These are phyloP conservation scores for Ogataea paraovalis DNA, from an alignment of 805 yeast species.

Conservation along the genomic window DNA sequence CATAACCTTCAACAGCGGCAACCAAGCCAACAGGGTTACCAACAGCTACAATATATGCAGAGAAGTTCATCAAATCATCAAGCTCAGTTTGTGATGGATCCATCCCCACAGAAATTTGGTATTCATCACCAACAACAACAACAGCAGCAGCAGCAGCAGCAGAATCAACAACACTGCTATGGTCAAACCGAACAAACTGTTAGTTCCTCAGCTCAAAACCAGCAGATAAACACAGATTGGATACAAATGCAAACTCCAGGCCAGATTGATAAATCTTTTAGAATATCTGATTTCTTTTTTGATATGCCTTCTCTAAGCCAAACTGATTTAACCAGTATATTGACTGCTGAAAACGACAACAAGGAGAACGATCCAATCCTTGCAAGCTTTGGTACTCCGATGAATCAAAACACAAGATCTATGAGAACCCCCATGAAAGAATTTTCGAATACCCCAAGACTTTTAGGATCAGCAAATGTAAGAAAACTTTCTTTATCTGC, in stretches of 20 bases:
- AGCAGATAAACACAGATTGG: neutral
- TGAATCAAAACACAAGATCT: conserved; percentile 8
- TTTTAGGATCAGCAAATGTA: conserved; percentile 17
- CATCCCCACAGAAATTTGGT: neutral
- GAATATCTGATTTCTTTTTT: conserved; percentile 19
- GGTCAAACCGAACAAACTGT: neutral
- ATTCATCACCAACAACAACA: conserved; percentile 1
- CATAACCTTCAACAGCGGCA: neutral
- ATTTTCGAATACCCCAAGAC: conserved; percentile 17
- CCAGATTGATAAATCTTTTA: conserved; percentile 19
- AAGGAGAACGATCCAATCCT: conserved; percentile 22
- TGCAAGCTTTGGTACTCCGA: conserved; percentile 19
- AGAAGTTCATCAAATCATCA: neutral
- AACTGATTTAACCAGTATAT: conserved; percentile 14
- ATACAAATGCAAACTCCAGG: conserved; percentile 15
- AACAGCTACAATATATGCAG: conserved; percentile 5
- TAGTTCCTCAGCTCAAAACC: neutral
- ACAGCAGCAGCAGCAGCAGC: conserved; percentile 1
- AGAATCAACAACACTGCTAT: conserved; percentile 5
- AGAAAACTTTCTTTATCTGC: conserved; percentile 12
- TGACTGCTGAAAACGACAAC: conserved; percentile 18
- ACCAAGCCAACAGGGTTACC: conserved; percentile 1
- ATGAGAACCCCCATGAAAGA: conserved; percentile 23
- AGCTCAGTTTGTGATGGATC: neutral
- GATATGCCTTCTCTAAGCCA: conserved; percentile 23